Conservation (phyloP, 805 yeast species). For the Yamadazyma paraphyllophila region DNA sequence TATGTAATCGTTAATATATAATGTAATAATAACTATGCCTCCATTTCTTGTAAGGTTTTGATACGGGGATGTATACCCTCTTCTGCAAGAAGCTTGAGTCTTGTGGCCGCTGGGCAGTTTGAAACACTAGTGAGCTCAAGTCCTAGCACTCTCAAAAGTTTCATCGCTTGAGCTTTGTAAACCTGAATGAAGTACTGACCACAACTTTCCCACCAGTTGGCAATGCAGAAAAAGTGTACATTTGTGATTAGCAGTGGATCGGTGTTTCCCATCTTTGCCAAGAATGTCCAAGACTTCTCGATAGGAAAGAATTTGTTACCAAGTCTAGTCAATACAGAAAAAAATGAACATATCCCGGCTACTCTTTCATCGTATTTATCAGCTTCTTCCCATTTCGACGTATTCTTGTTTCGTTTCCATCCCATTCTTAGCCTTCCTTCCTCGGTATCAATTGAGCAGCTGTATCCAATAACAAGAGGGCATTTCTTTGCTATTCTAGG, state of each 20-base stretch:
- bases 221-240: constrained; percentile 67
- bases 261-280: constrained; percentile 70
- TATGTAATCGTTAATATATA: not conserved
- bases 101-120: constrained; percentile 72
- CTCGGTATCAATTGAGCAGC: constrained; percentile 73
- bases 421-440: constrained; percentile 86
- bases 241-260: constrained; percentile 51
- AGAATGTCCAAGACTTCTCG: constrained; percentile 57
- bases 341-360: constrained; percentile 80
- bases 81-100: constrained; percentile 74
- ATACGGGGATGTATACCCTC: constrained; percentile 62
- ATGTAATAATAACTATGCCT: constrained; percentile 8
- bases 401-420: constrained; percentile 57
- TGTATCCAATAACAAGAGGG: constrained; percentile 81
- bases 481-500: constrained; percentile 91
- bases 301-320: constrained; percentile 45
- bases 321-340: constrained; percentile 65
- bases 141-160: constrained; percentile 26
- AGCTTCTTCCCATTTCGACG: constrained; percentile 56
- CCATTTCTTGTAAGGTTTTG: constrained; percentile 46
- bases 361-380: constrained; percentile 79
- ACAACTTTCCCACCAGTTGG: constrained; percentile 91
- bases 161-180: constrained; percentile 70
- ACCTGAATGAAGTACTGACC: constrained; percentile 52
- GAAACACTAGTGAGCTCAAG: constrained; percentile 26